Percentiles rank a stretch among this genome's conserved stretches.
These are phyloP conservation scores for Boehmeria nivea DNA, from an alignment of 306 rosid genomes.

Conservation along the genomic window DNA sequence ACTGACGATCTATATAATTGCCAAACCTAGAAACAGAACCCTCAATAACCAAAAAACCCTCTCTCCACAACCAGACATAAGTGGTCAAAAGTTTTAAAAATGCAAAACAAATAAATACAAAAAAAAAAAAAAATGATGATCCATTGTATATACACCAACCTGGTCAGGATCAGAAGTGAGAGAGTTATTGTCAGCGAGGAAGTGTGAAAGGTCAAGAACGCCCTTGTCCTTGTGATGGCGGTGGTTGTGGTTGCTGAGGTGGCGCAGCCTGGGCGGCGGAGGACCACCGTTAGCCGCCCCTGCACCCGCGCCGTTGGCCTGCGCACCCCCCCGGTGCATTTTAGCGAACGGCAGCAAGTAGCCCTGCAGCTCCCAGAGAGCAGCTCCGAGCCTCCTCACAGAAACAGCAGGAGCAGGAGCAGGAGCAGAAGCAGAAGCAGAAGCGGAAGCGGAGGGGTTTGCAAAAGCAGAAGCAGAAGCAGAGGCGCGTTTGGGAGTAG, in stretches of 20 bases:
- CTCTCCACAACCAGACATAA: too few species aligned
- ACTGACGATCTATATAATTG: too few species aligned
- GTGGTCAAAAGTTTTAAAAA: too few species aligned
- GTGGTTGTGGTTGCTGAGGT: slow-evolving; percentile 26
- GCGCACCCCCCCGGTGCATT: slow-evolving; percentile 57
- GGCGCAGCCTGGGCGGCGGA: slow-evolving; percentile 44
- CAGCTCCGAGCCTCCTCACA: slow-evolving; percentile 71
- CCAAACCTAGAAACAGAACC: too few species aligned
- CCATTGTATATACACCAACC: slow-evolving; percentile 24
- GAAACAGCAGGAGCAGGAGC: slow-evolving; percentile 23
- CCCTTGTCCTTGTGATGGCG: slow-evolving; percentile 42
- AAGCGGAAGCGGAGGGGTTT: neutral
- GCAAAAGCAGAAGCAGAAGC: neutral
- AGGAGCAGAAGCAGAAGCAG: neutral
- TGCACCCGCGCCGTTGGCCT: slow-evolving; percentile 6
- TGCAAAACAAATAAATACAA: too few species aligned
- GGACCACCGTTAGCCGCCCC: slow-evolving; percentile 25
- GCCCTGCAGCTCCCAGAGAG: slow-evolving; percentile 77
- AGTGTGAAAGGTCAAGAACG: slow-evolving; percentile 46
- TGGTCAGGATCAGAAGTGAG: slow-evolving; percentile 67
- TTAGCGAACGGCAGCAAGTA: slow-evolving; percentile 33
- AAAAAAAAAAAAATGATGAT: neutral
- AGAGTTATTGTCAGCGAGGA: slow-evolving; percentile 59
- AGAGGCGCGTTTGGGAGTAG: slow-evolving; percentile 19
- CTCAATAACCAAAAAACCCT: too few species aligned